Evolutionary conservation across 1,139 yeast genomes (phyloP).

Genomic region (Saccharomyces hybrid): DNA sequence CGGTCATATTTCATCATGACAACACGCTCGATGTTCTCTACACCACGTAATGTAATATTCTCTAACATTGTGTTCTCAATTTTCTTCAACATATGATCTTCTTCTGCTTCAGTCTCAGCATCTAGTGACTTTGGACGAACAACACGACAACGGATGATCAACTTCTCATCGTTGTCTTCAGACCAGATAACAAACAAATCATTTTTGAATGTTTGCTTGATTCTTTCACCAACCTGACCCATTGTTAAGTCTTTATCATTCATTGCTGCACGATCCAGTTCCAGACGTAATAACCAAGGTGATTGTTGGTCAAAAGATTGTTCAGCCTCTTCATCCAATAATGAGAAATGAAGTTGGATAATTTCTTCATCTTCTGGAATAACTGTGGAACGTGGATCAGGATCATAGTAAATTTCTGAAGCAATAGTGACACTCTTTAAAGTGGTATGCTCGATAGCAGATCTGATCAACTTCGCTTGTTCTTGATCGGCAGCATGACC

Average conservation of each 20-base stretch:
- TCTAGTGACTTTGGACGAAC: constrained; percentile 91
- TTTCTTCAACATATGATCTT: constrained; percentile 91
- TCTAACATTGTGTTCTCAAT: constrained; percentile 96
- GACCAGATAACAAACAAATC: constrained; percentile 98
- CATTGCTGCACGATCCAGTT: constrained; percentile 97
- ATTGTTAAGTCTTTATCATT: constrained; percentile 94
- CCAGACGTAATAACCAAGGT: constrained; percentile 95
- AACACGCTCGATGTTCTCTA: constrained; percentile 84
- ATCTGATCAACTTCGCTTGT: constrained; percentile 88
- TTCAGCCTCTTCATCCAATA: constrained; percentile 96
- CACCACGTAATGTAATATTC: constrained; percentile 90
- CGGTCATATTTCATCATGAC: constrained; percentile 81
- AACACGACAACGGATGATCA: constrained; percentile 96
- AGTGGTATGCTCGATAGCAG: constrained; percentile 94
- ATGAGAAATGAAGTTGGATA: constrained; percentile 92
- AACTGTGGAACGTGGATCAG: constrained; percentile 93
- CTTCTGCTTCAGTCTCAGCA: constrained; percentile 92
- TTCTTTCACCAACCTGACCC: constrained; percentile 97
- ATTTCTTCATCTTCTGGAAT: constrained; percentile 96
- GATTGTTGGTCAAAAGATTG: constrained; percentile 89
- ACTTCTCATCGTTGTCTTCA: constrained; percentile 96
- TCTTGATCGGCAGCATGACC: constrained; percentile 84
- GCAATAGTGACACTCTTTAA: constrained; percentile 93
- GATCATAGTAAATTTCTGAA: constrained; percentile 94
- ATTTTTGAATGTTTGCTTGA: constrained; percentile 86